A percentile compares a stretch with the other conserved stretches of the same genome.
phyloP scores from a whole-genome alignment of 345 rosid species.

The Syzygium aqueum region DNA sequence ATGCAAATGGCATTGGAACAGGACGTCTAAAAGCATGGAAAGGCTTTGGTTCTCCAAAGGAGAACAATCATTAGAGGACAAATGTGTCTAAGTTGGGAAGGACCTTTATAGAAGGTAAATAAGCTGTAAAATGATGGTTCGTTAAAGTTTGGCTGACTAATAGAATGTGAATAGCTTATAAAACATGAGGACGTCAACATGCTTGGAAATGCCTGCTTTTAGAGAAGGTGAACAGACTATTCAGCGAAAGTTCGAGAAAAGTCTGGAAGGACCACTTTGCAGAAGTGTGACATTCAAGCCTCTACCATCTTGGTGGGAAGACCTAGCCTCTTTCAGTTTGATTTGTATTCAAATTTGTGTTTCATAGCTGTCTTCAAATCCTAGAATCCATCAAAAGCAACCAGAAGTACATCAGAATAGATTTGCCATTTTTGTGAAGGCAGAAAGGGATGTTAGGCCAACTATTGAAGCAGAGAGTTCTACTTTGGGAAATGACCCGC shows the following conservation, averaged over 20 bases:
- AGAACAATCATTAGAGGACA: not conserved
- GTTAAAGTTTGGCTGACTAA: not conserved
- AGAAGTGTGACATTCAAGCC: not conserved
- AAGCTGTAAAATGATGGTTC: not conserved
- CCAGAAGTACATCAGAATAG: not conserved
- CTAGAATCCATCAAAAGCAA: not conserved
- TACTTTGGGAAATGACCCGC: not conserved
- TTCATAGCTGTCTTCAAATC: not conserved
- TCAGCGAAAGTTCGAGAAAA: not conserved
- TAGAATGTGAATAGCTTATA: not conserved
- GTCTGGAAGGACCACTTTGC: not conserved
- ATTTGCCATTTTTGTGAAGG: not conserved
- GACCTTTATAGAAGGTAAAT: not conserved
- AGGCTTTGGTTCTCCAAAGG: not conserved
- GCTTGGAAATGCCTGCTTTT: not conserved
- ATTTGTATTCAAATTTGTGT: not conserved
- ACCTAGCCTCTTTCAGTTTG: not conserved
- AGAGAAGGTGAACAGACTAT: not conserved
- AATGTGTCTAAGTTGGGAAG: not conserved
- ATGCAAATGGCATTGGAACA: not conserved
- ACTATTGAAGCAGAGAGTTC: not conserved
- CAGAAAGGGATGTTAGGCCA: not conserved
- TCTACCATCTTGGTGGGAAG: not conserved
- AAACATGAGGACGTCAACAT: not conserved
- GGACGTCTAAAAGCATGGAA: not conserved